Conservation (phyloP, 2,329 filamentous ascomycete species). For the Cladosporium sp. region DNA sequence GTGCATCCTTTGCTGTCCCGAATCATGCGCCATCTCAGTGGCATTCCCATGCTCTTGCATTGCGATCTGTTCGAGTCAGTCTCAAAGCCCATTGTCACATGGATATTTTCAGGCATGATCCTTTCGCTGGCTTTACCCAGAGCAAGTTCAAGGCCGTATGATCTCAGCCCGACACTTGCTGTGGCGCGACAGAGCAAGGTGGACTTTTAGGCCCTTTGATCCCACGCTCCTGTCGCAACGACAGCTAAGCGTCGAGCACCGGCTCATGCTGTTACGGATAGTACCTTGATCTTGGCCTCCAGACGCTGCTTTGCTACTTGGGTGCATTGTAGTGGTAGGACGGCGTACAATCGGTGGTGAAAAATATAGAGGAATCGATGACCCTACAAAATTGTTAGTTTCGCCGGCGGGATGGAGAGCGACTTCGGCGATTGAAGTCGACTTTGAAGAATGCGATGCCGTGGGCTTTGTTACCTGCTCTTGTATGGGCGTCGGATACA, state of each 20-base stretch:
- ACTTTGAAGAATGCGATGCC: no score
- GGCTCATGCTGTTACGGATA: slow-evolving; percentile 28
- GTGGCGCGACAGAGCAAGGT: neutral
- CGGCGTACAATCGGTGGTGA: slow-evolving; percentile 11
- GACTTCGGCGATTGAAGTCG: neutral
- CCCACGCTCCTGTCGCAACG: neutral
- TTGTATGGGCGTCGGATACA: no score
- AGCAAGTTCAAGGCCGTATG: slow-evolving; percentile 52
- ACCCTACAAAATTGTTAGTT: slow-evolving; percentile 1
- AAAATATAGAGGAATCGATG: neutral
- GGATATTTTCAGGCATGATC: slow-evolving; percentile 41
- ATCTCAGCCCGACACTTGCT: slow-evolving; percentile 39
- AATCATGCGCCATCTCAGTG: neutral
- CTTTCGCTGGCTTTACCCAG: slow-evolving; percentile 52
- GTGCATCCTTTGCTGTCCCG: slow-evolving; percentile 1
- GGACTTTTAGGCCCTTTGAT: no score
- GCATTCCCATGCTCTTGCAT: slow-evolving; percentile 20
- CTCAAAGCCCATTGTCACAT: neutral
- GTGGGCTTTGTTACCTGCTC: no score
- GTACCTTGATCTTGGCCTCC: slow-evolving; percentile 16
- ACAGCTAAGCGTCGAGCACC: slow-evolving; percentile 24
- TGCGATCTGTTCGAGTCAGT: slow-evolving; percentile 33
- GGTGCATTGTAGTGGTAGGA: slow-evolving; percentile 6
- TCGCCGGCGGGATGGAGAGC: neutral
- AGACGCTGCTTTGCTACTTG: slow-evolving; percentile 12